Base-by-base conservation (phyloP, 2,329 filamentous ascomycete species). In the Trichoderma guizhouense region DNA sequence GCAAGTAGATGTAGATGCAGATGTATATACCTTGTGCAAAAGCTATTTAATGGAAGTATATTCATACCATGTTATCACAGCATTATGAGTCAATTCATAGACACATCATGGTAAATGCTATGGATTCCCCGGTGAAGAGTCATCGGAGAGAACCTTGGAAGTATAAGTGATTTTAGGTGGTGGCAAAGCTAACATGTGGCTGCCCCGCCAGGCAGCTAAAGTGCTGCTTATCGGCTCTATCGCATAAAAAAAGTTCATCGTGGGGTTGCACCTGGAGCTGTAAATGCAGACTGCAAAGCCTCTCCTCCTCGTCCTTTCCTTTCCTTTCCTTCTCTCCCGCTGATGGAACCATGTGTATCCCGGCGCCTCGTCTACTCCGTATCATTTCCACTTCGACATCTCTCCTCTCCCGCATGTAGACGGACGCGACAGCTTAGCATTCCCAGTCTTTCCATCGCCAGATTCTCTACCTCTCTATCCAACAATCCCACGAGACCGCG, bases 281-380 rank as follows among this genome's bases (percentile, higher is more conserved):
- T 43, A 66, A 51, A 28, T 74, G 72, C 60, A 21, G 47, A 30
- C 43, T 39, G 7, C 62, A 26, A 43, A 30, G 55, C 62, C 18
- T 28, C 39, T 18, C 43, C 51, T 73, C 64, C 21, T 21, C 26
- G 36, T 26, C 32, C 15, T 43, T 61, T 32, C 55, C 18, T 12
- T 62, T 39, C 24, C 28, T 18, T 21, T 53, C 28, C 47, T 65
- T 32, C 47, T 47, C 36, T 60, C 61, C 43, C 58, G 72, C 74
- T 74, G 71, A 80, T 80, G 78, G 76, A 79, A 78, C 70, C 51
- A 79, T 80, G 78, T 76, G 76, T 75, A 57, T 73, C 66, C 32
- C 72, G 72, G 57, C 72, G 76, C 60, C 72, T 78, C 61, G 47
- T 63, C 60, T 55, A 58, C 43, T 69, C 73, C 12, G 39, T 61